Evolutionary conservation across 192 early-diverging fungal genomes (phyloP).

Genomic region (Helicostylum pulchrum): DNA sequence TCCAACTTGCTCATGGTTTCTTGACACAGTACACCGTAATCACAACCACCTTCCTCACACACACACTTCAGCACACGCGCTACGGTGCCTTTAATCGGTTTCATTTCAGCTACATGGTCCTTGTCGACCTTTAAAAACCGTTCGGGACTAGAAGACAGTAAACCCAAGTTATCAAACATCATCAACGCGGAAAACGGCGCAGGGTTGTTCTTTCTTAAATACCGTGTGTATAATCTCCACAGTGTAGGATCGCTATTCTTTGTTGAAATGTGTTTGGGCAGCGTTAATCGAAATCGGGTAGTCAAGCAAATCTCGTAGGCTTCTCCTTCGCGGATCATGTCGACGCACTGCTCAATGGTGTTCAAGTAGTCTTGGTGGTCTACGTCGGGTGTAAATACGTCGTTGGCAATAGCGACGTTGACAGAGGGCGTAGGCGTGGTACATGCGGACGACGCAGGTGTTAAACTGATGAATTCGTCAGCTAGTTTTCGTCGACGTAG

Average conservation of each 20-base stretch:
- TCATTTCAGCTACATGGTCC: constrained; percentile 74
- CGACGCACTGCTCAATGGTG: constrained; percentile 53
- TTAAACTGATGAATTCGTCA: neutral
- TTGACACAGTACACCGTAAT: constrained; percentile 33
- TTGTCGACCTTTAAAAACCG: constrained; percentile 61
- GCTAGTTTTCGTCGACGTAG: neutral
- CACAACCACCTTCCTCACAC: constrained; percentile 44
- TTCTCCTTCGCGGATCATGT: constrained; percentile 77
- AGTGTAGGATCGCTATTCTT: constrained; percentile 25
- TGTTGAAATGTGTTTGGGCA: constrained; percentile 27
- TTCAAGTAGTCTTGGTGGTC: constrained; percentile 48
- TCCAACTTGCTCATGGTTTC: constrained; percentile 33
- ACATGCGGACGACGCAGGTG: constrained; percentile 15
- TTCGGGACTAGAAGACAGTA: constrained; percentile 62
- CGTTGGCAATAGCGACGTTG: neutral
- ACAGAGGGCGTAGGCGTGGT: constrained; percentile 26
- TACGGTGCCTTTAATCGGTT: constrained; percentile 92
- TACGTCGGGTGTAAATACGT: constrained; percentile 41
- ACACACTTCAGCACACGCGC: constrained; percentile 46
- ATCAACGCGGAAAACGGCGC: constrained; percentile 85
- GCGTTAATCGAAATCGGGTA: constrained; percentile 61
- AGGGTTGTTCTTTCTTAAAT: constrained; percentile 71
- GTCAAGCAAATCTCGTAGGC: constrained; percentile 96
- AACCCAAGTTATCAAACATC: constrained; percentile 40
- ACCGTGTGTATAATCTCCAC: constrained; percentile 54